Evolutionary conservation across 2,329 filamentous ascomycete genomes (phyloP), one percentile per base, ranked within the genome.

Genomic region (Monilinia fructicola): DNA sequence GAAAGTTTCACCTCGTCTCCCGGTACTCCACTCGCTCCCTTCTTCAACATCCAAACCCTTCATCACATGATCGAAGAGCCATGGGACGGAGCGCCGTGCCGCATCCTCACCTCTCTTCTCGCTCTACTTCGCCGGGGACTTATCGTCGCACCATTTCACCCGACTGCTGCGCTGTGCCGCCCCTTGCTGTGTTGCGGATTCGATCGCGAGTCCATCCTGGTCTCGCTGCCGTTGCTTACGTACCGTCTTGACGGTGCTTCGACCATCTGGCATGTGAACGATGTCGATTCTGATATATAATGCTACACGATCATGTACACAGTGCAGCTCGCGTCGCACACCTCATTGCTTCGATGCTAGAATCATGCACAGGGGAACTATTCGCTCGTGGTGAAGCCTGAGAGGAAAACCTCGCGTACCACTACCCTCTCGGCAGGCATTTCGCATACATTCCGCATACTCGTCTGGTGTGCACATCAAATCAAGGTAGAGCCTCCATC

Each of bases 41-140:
- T 12, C 10, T 18, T 14, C 6, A 23, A 12, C 16, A 38, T 31
- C 16, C 35, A 50, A 38, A 50, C 26, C 44, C 14, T 60, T 60
- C 14, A 50, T 60, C 58, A 60, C 44, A 60, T 60, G 58, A 60
- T 60, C 12, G 12, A n/a, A 38, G 26, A 35, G 3, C 42, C 28
- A 48, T 59, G 56, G 42, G 42, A 23, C 56, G 35, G 26, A 18
- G 26, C 18, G 14, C 21, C 26, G 21, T 48, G 1, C 42, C 21
- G 46, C 3, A 28, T 16, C 11, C 28, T 28, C 55, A n/a, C 28
- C 42, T 14, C 44, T 31, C 21, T 23, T 21, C 42, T 46, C 28
- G 18, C 28, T 35, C 52, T 59, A 42, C 56, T 46, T 59, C 18
- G 48, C 35, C 56, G 48, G 56, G 42, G 21, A 59, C 44, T 48